Evolutionary conservation across 2,329 filamentous ascomycete species (phyloP).

Genomic region (Phaeoacremonium minimum): DNA sequence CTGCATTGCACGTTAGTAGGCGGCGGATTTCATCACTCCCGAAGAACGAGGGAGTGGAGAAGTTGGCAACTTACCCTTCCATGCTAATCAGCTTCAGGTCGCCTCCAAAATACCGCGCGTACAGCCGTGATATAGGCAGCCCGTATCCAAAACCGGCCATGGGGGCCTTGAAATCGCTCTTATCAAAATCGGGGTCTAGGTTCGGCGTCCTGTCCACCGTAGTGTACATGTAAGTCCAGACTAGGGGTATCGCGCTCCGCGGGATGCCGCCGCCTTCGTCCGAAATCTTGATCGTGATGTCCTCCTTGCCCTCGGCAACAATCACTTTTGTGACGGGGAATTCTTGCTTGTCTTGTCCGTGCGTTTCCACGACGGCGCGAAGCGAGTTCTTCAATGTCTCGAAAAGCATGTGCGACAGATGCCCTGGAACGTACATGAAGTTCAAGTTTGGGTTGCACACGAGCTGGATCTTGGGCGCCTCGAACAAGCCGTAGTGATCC

Average conservation of each 20-base stretch:
- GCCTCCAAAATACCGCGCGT: slow-evolving; percentile 95
- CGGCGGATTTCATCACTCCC: background rate
- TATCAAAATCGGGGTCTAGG: slow-evolving; percentile 95
- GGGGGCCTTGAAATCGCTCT: slow-evolving; percentile 97
- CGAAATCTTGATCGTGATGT: slow-evolving; percentile 97
- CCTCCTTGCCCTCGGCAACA: slow-evolving; percentile 94
- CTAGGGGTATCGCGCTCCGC: slow-evolving; percentile 84
- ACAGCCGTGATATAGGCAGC: slow-evolving; percentile 86
- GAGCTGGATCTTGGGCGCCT: slow-evolving; percentile 93
- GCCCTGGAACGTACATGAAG: slow-evolving; percentile 99
- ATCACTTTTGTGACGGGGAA: slow-evolving; percentile 98
- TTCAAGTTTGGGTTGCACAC: slow-evolving; percentile 91
- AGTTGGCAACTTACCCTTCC: slow-evolving; percentile 72
- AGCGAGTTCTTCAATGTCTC: slow-evolving; percentile 98
- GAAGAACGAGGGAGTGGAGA: background rate
- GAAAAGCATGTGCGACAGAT: slow-evolving; percentile 98
- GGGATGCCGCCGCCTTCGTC: slow-evolving; percentile 97
- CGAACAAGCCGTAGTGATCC: slow-evolving; percentile 95
- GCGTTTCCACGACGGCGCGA: slow-evolving; percentile 90
- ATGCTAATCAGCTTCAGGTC: slow-evolving; percentile 98
- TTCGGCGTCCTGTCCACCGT: slow-evolving; percentile 95
- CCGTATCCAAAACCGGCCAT: slow-evolving; percentile 99
- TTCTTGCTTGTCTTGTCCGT: slow-evolving; percentile 91
- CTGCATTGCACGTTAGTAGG: slow-evolving; percentile 23
- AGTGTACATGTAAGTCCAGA: slow-evolving; percentile 99